A percentile compares a stretch with the other conserved stretches of the same genome.
These are phyloP conservation scores for Penicillium cataractarum DNA, from an alignment of 495 filamentous ascomycete species.

Conservation along the genomic window DNA sequence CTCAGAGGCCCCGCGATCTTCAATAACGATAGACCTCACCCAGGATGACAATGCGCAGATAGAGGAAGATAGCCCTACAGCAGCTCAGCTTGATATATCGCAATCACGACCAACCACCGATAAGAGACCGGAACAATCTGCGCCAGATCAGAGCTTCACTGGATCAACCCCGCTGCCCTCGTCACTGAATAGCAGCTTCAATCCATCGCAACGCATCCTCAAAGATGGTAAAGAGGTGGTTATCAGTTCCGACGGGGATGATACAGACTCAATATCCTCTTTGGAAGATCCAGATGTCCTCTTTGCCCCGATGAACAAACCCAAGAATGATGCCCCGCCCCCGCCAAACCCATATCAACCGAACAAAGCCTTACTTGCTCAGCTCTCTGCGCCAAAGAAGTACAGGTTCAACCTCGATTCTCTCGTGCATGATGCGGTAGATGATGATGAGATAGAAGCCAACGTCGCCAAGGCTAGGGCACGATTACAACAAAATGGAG, in stretches of 20 bases:
- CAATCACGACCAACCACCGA: conserved; percentile 10
- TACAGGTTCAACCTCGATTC: conserved; percentile 71
- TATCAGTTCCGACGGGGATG: conserved; percentile 74
- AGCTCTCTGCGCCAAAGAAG: conserved; percentile 42
- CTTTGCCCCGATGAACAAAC: conserved; percentile 30
- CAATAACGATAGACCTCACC: conserved; percentile 26
- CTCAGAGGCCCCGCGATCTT: conserved; percentile 38
- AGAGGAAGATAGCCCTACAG: conserved; percentile 10
- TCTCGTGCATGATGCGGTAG: conserved; percentile 61
- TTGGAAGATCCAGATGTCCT: conserved; percentile 49
- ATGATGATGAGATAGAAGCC: conserved; percentile 60
- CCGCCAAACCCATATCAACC: conserved; percentile 16
- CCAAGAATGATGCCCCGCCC: conserved; percentile 17
- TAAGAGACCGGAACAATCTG: neutral
- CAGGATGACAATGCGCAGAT: conserved; percentile 8
- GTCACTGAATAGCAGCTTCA: conserved; percentile 28
- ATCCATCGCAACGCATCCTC: conserved; percentile 45
- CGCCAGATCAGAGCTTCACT: conserved; percentile 21
- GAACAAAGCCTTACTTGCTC: conserved; percentile 14
- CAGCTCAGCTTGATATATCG: conserved; percentile 24
- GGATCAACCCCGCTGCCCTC: conserved; percentile 20
- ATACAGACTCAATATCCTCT: conserved; percentile 59
- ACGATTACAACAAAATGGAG: conserved; percentile 20
- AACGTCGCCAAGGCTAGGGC: conserved; percentile 57
- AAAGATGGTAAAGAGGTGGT: conserved; percentile 56